Evolutionary conservation across 2,329 filamentous ascomycete species (phyloP), one percentile per base, ranked within the genome.

Genomic region (Aspergillus proliferans): DNA sequence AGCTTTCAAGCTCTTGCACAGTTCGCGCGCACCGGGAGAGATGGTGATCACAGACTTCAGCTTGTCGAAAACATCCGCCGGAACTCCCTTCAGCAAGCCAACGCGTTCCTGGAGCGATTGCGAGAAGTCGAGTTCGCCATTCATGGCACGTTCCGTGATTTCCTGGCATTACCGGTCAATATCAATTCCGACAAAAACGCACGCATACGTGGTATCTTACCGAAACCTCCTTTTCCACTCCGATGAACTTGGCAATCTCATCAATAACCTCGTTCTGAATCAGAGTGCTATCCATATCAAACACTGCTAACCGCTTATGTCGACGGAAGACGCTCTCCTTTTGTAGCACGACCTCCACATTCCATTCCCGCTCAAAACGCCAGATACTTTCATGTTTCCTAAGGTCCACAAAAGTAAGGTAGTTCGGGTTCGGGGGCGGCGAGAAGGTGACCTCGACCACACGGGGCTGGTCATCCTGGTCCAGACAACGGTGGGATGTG

Each of bases 201-300:
- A 30, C 7, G 43, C 6, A 24, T 8, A n/a, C 38, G 2, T n/a
- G 6, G 5, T 18, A 45, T 47, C 60, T 30, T 65, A 75, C 83
- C 8, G 89, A 87, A 36, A 98, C 92, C 60, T 87, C 76, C 47
- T 83, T 83, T 59, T 88, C 83, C n/a, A 94, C 80, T 46, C 89
- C 88, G 2, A 95, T 82, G 34, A 86, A 86, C 47, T 86, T 84
- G 3, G 93, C 93, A 49, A 98, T 85, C 61, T 97, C 84, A 69
- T 98, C 93, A 65, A 98, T 97, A 52, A 96, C 91, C 73, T 98
- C 93, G 69, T 98, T 91, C 47, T 92, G 87, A 66, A 98, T 97
- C 52, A 98, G 80, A 0, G 93, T 98, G 69, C 87, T 93, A 73
- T 98, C 93, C 93, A 98, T 98, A 69, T 98, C 93, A 64, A 98